Conservation (phyloP, 805 yeast species). For the Barnettozyma californica region DNA sequence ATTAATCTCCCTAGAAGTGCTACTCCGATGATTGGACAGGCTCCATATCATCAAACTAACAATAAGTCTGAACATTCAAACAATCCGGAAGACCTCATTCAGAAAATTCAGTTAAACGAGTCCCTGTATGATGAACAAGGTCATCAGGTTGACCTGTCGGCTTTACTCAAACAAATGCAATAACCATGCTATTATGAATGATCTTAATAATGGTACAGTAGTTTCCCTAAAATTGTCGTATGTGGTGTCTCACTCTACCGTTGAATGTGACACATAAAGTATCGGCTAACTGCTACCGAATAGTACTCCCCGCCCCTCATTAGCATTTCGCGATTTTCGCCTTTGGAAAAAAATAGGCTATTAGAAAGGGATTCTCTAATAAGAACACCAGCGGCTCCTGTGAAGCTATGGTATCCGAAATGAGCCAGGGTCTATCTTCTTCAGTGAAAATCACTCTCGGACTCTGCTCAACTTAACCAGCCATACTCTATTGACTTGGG, state of each 20-base stretch:
- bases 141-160: conserved; percentile 5
- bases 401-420: no score
- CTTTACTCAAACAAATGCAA: background rate
- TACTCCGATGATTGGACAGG: conserved; percentile 22
- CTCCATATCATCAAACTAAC: background rate
- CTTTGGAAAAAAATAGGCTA: background rate
- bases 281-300: no score
- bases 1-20: conserved; percentile 6
- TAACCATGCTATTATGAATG: background rate
- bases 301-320: background rate
- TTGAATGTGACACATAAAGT: no score
- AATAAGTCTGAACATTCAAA: background rate
- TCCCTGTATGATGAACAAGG: conserved; percentile 6
- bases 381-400: no score
- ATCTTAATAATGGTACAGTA: no score
- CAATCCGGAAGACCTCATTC: background rate
- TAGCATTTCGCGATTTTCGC: background rate
- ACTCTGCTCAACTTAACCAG: background rate
- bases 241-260: no score
- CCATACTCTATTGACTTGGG: background rate
- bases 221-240: no score
- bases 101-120: conserved; percentile 3
- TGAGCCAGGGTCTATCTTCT: no score
- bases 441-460: no score
- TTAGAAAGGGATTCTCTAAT: background rate